Conservation (phyloP, 495 filamentous ascomycete species). For the Articulospora tetracladia region DNA sequence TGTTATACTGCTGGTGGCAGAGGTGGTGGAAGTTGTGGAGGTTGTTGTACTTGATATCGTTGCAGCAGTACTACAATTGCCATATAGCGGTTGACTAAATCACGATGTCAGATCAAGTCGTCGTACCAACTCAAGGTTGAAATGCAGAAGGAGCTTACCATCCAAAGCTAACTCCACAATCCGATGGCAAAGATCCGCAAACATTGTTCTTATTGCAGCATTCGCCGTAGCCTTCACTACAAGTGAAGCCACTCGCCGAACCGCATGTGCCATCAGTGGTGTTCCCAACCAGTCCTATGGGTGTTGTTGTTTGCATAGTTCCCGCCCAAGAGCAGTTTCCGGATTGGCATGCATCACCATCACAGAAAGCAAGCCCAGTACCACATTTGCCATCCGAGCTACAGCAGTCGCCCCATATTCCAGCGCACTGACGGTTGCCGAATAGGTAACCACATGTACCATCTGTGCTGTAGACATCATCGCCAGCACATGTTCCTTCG, state of each 20-base stretch:
- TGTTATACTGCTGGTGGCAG: no score
- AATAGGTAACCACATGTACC: conserved; percentile 25
- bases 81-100: no score
- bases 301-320: conserved; percentile 1
- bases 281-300: conserved; percentile 3
- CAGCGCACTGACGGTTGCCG: conserved; percentile 16
- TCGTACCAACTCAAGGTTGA: no score
- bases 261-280: conserved; percentile 15
- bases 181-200: conserved; percentile 2
- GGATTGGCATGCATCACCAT: conserved; percentile 3
- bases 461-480: conserved; percentile 22
- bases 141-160: neutral
- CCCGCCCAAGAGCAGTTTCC: no score
- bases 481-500: conserved; percentile 25
- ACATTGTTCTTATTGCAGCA: conserved; percentile 12
- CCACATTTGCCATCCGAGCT: conserved; percentile 25
- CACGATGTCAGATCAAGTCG: no score
- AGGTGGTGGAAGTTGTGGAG: no score
- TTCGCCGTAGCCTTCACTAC: conserved; percentile 4
- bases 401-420: conserved; percentile 30
- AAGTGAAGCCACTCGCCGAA: conserved; percentile 1
- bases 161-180: conserved; percentile 13
- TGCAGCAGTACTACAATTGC: no score
- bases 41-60: no score
- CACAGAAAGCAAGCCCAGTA: conserved; percentile 20